phyloP scores from a whole-genome alignment of 768 basidiomycete species.

The Suillus clintonianus region DNA sequence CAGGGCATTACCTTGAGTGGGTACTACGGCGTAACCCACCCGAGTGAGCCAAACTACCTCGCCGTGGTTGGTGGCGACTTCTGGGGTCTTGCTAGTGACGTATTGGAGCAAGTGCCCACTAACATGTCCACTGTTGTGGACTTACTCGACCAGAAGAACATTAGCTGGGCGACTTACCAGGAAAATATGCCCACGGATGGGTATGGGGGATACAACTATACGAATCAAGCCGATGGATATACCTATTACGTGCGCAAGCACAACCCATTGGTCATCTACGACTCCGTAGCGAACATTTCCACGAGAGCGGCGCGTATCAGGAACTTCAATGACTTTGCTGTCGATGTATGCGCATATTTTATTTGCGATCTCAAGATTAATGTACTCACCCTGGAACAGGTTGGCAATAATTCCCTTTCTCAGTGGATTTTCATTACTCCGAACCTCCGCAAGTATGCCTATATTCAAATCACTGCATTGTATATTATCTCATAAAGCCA shows the following conservation, averaged over 20 bases:
- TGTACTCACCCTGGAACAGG: constrained; percentile 9
- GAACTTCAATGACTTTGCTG: constrained; percentile 64
- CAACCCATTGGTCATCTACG: constrained; percentile 52
- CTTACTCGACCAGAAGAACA: constrained; percentile 54
- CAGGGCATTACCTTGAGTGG: constrained; percentile 51
- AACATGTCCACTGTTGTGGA: constrained; percentile 63
- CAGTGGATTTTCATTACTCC: constrained; percentile 68
- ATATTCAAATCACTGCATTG: neutral
- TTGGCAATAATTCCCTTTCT: constrained; percentile 45
- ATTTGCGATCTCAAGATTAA: neutral
- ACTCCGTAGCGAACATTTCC: constrained; percentile 47
- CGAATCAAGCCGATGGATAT: constrained; percentile 34
- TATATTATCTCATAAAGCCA: neutral
- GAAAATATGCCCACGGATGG: constrained; percentile 58
- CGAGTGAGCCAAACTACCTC: constrained; percentile 62
- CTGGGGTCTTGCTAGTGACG: constrained; percentile 50
- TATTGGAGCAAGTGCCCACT: constrained; percentile 28
- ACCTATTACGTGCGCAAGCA: constrained; percentile 60
- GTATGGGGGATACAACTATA: constrained; percentile 41
- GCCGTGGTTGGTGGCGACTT: constrained; percentile 54
- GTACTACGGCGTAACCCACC: constrained; percentile 55
- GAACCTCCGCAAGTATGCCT: constrained; percentile 43
- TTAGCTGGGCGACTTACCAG: constrained; percentile 65
- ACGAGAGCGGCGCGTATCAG: constrained; percentile 46
- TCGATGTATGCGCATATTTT: constrained; percentile 40